Evolutionary conservation across 306 rosid species (phyloP), one percentile per base, ranked within the genome.

Genomic region (Trichosanthes cucumerina): DNA sequence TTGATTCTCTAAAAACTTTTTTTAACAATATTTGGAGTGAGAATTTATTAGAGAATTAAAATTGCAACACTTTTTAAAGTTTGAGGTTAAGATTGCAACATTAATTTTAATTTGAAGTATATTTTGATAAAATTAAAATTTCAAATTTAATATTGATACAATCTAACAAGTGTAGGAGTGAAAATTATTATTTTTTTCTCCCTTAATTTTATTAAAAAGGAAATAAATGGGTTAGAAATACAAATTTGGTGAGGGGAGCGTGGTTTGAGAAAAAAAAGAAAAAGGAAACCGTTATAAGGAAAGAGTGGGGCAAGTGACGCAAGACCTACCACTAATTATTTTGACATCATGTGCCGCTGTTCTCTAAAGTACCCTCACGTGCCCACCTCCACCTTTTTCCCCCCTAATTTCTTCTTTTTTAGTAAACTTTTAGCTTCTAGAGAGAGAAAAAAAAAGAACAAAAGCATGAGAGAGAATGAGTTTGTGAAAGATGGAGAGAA

Each of bases 311-410:
- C 21, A 62, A 31, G 69, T 41, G 75, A 39, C 75, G 9, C 31
- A 68, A 68, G 36, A 38, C 56, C 14, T 70, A 70, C 19, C 44
- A 43, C 21, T 44, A 70, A 70, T 70, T 43, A 23, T 69, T 69
- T 69, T 41, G 19, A 41, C 18, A 69, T 39, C 53, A 70, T 70
- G 76, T 43, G 56, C n/a, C 76, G 4, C 38, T 70, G 21, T 41
- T 23, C 54, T 41, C 6, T 70, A 70, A 70, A 70, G 56, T 70
- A 70, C 14, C 18, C 76, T 70, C 76, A 70, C 76, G 76, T 70
- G 76, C 36, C 76, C 23, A 41, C 13, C 2, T 54, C n/a, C 23
- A 23, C 54, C 9, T 43, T 49, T 49, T 44, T 11, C 12, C 13
- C 3, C 28, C 19, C 75, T 69, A 69, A 69, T 21, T 68, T 68